A percentile compares a stretch with the other conserved stretches of the same genome.
Conservation (phyloP, 495 filamentous ascomycete species). For the Penicillium bialowiezense region DNA sequence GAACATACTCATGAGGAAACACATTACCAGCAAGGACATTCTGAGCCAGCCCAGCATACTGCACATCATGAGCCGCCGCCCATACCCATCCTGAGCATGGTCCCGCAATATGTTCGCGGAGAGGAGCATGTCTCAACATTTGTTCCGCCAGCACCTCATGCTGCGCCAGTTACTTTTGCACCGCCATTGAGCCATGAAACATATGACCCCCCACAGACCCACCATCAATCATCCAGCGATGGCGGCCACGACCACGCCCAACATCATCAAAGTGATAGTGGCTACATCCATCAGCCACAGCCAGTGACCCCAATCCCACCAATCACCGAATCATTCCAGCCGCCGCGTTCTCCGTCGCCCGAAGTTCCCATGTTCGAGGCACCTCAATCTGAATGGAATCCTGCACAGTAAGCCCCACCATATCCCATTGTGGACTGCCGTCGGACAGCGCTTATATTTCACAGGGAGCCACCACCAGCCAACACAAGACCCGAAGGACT, state of each 20-base stretch:
- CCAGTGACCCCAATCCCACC: slow-evolving; percentile 37
- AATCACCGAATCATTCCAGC: slow-evolving; percentile 23
- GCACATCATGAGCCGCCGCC: not conserved
- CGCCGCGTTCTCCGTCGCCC: slow-evolving; percentile 40
- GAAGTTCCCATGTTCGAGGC: slow-evolving; percentile 40
- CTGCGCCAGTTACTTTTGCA: slow-evolving; percentile 8
- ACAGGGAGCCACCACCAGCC: slow-evolving; percentile 69
- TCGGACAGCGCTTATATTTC: slow-evolving; percentile 17
- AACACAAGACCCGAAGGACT: slow-evolving; percentile 74
- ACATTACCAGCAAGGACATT: not conserved
- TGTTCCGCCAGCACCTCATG: slow-evolving; percentile 19
- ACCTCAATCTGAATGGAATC: slow-evolving; percentile 64
- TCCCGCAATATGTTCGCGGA: slow-evolving; percentile 46
- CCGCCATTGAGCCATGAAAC: slow-evolving; percentile 9
- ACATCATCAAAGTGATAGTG: not conserved
- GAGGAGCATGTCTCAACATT: slow-evolving; percentile 42
- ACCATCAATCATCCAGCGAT: slow-evolving; percentile 2
- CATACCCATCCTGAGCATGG: slow-evolving; percentile 32
- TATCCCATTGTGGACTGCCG: not conserved
- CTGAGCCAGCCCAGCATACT: not conserved
- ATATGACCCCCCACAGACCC: not conserved
- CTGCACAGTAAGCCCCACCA: slow-evolving; percentile 53
- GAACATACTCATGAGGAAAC: not conserved
- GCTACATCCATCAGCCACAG: slow-evolving; percentile 26
- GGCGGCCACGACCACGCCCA: not conserved